Evolutionary conservation across 805 yeast genomes (phyloP).

Genomic region (Saturnispora gosingensis): DNA sequence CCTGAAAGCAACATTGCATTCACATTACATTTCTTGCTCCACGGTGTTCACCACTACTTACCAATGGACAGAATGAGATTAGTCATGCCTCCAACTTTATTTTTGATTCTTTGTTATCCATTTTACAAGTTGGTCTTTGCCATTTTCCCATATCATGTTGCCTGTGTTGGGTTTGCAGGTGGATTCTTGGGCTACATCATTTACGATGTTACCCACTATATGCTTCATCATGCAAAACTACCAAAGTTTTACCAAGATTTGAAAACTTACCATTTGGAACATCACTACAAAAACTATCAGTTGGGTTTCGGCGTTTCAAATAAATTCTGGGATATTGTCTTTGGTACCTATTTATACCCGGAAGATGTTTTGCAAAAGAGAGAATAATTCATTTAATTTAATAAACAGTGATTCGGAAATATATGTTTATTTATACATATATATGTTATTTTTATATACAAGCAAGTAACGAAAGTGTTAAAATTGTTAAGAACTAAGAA

Average conservation of each 20-base stretch:
- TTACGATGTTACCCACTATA: conserved; percentile 92
- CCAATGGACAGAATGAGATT: conserved; percentile 94
- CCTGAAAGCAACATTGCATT: conserved; percentile 73
- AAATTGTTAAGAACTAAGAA: neutral
- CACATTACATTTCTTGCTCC: conserved; percentile 80
- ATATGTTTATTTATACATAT: neutral
- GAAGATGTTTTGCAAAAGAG: conserved; percentile 36
- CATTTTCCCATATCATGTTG: conserved; percentile 70
- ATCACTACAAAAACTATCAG: conserved; percentile 95
- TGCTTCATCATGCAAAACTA: conserved; percentile 78
- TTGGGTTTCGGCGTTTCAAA: conserved; percentile 95
- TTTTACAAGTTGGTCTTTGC: conserved; percentile 69
- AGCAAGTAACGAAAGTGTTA: neutral
- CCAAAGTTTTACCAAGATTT: conserved; percentile 69
- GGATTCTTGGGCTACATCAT: conserved; percentile 88
- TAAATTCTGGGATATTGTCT: conserved; percentile 87
- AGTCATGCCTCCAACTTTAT: conserved; percentile 93
- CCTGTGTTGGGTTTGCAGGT: conserved; percentile 92
- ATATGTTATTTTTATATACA: neutral
- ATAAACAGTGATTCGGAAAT: neutral
- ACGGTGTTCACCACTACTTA: conserved; percentile 93
- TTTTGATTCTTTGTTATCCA: conserved; percentile 65
- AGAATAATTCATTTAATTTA: conserved; percentile 13
- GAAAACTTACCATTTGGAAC: conserved; percentile 90
- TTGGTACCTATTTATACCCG: conserved; percentile 65